Base-by-base conservation (phyloP, 2,329 filamentous ascomycete genomes). In the Aspergillus sp. region DNA sequence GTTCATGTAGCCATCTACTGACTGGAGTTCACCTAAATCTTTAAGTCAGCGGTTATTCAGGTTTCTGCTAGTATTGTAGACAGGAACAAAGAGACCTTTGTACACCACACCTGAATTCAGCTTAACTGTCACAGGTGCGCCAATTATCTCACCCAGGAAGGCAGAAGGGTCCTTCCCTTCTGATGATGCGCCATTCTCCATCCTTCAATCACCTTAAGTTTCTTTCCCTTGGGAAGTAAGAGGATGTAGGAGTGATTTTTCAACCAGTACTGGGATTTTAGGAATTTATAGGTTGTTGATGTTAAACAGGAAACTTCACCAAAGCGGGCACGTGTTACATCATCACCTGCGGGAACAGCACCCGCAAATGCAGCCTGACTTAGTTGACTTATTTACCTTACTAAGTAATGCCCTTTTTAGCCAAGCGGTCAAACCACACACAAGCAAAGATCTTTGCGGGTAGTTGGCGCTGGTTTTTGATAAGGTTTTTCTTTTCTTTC, bases 1-100 rank as follows among this genome's bases (percentile, higher is more conserved):
- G 79, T 99, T 99, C 95, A 99, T 99, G 79, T 98, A 99, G 52
- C 95, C 95, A 75, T 99, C 95, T 50, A 99, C 93, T 0, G 93
- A 96, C 74, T 98, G 93, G 39, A 98, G 84, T 74, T 97, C 92
- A 66, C 95, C 93, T 97, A 62, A 17, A 33, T 34, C 17, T 27
- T 13, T 4, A 45, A n/a, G 61, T 59, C 55, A 58, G 55, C 45
- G 50, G 37, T 24, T 41, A n/a, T n/a, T 41, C 22, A 39, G 42
- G 17, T 17, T 4, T 17, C 11, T 24, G 13, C 39, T 51, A 4
- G 15, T 3, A 24, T 17, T 30, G 11, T 9, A 33, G 11, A 6
- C 12, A 19, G 27, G 41, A 15, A 51, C 20, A 41, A 15, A 51
- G n/a, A 46, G 69, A 93, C 93, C 95, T 84, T 95, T 97, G 83